A percentile compares a stretch with the other conserved stretches of the same genome.
Evolutionary conservation across 208 protist genomes (phyloP).

Genomic region (Trypanosoma rangeli): DNA sequence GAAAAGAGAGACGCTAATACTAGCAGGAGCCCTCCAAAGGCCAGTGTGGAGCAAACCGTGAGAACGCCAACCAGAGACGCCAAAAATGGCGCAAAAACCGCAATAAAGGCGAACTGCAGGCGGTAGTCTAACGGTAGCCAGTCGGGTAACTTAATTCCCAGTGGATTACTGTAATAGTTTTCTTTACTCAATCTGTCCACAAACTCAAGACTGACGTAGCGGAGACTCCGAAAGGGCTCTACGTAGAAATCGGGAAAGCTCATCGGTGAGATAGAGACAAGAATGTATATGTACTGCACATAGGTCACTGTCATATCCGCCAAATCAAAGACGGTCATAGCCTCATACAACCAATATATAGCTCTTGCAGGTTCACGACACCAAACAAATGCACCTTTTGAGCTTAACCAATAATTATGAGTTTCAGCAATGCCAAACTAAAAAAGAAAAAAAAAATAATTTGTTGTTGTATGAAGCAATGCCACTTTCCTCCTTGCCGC

Average conservation of each 20-base stretch:
- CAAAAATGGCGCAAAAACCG: slow-evolving; percentile 42
- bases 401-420: slow-evolving; percentile 2
- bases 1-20: slow-evolving; percentile 42
- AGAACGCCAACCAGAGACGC: slow-evolving; percentile 52
- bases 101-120: slow-evolving; percentile 51
- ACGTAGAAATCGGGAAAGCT: slow-evolving; percentile 50
- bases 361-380: background rate
- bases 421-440: background rate
- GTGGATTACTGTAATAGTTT: slow-evolving; percentile 41
- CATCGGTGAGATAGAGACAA: slow-evolving; percentile 45
- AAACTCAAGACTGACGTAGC: slow-evolving; percentile 39
- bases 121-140: slow-evolving; percentile 71
- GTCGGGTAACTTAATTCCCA: slow-evolving; percentile 38
- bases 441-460: slow-evolving; percentile 18
- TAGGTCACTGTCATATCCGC: slow-evolving; percentile 70
- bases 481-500: too few relatives aligned
- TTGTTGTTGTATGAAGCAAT: too few relatives aligned
- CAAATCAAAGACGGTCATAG: slow-evolving; percentile 55
- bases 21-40: slow-evolving; percentile 47
- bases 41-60: slow-evolving; percentile 36
- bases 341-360: background rate
- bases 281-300: slow-evolving; percentile 68
- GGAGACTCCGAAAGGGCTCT: slow-evolving; percentile 31
- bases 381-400: background rate
- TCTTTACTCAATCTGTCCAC: slow-evolving; percentile 15